These are phyloP conservation scores for Dactylellina haptotyla DNA, from an alignment of 2,329 filamentous ascomycete species.

Conservation along the genomic window DNA sequence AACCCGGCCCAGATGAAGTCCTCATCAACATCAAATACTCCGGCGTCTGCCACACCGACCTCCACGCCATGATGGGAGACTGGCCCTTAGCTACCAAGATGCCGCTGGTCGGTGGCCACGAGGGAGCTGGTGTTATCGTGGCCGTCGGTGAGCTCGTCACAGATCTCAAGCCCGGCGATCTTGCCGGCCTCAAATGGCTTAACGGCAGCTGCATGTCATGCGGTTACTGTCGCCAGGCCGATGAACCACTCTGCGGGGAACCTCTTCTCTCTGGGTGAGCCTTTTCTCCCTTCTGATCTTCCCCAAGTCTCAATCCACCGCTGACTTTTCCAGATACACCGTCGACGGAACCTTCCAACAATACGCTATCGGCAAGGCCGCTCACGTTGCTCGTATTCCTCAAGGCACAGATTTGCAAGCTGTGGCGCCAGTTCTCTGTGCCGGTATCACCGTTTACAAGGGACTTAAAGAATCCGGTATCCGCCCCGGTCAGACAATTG, in stretches of 20 bases:
- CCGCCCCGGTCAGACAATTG: slow-evolving; percentile 78
- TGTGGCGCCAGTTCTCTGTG: slow-evolving; percentile 82
- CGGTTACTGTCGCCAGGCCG: slow-evolving; percentile 74
- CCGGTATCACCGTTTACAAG: slow-evolving; percentile 89
- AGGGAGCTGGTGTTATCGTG: slow-evolving; percentile 80
- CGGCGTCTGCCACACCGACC: slow-evolving; percentile 59
- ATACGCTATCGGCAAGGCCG: slow-evolving; percentile 86
- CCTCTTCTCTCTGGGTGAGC: slow-evolving; percentile 81
- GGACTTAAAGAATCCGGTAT: slow-evolving; percentile 85
- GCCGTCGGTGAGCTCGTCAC: slow-evolving; percentile 74
- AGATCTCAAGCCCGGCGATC: slow-evolving; percentile 82
- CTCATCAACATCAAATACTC: slow-evolving; percentile 70
- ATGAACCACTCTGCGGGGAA: slow-evolving; percentile 83
- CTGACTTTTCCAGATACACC: slow-evolving; percentile 63
- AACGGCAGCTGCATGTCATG: slow-evolving; percentile 87
- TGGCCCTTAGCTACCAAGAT: slow-evolving; percentile 87
- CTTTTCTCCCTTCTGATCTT: neutral
- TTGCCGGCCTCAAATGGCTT: slow-evolving; percentile 92
- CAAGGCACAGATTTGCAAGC: slow-evolving; percentile 79
- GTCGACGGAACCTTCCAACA: slow-evolving; percentile 94
- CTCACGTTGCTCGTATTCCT: slow-evolving; percentile 83
- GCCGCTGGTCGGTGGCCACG: slow-evolving; percentile 83
- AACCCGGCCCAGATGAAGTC: slow-evolving; percentile 87
- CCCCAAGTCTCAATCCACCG: too few species aligned
- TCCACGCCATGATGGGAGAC: slow-evolving; percentile 79